Conservation (phyloP, 2,329 filamentous ascomycete genomes). For the Beauveria sp. region DNA sequence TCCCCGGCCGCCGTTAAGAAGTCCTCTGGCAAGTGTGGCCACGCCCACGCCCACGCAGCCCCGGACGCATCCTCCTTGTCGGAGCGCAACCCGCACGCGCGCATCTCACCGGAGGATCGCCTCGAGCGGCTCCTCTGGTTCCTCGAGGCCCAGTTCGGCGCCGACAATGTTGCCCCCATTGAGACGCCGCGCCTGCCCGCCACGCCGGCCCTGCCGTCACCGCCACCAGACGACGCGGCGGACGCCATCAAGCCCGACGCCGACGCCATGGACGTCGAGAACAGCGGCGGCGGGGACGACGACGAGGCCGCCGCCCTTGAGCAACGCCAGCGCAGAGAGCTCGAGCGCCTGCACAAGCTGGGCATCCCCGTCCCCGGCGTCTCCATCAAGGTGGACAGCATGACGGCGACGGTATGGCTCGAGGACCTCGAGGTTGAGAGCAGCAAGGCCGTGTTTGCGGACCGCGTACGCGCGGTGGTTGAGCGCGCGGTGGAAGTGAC, state of each 20-base stretch:
- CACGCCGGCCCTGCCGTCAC: slow-evolving; percentile 21
- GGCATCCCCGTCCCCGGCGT: slow-evolving; percentile 90
- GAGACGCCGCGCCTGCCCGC: slow-evolving; percentile 50
- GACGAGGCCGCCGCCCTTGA: slow-evolving; percentile 34
- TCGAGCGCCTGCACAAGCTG: slow-evolving; percentile 70
- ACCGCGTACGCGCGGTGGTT: slow-evolving; percentile 80
- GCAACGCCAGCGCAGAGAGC: slow-evolving; percentile 56
- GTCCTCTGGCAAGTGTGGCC: slow-evolving; percentile 25
- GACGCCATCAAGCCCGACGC: slow-evolving; percentile 18
- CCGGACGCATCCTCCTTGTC: slow-evolving; percentile 14
- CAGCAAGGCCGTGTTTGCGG: slow-evolving; percentile 65
- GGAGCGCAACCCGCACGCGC: slow-evolving; percentile 57
- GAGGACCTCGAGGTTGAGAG: slow-evolving; percentile 90
- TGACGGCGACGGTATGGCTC: slow-evolving; percentile 82
- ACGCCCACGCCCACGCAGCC: slow-evolving; percentile 45
- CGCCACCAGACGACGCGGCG: slow-evolving; percentile 20
- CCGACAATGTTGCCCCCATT: slow-evolving; percentile 73
- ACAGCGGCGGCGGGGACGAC: slow-evolving; percentile 22
- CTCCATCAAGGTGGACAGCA: slow-evolving; percentile 79
- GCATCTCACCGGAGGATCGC: slow-evolving; percentile 64
- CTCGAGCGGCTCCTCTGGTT: slow-evolving; percentile 88
- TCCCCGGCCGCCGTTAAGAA: slow-evolving; percentile 92
- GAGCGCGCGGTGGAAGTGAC: slow-evolving; percentile 85
- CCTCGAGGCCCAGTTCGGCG: slow-evolving; percentile 91
- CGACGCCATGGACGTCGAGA: slow-evolving; percentile 13